Percentiles rank a stretch among this genome's conserved stretches.
Evolutionary conservation across 1,139 yeast species (phyloP).

Genomic region (Geotrichum citri-aurantii): DNA sequence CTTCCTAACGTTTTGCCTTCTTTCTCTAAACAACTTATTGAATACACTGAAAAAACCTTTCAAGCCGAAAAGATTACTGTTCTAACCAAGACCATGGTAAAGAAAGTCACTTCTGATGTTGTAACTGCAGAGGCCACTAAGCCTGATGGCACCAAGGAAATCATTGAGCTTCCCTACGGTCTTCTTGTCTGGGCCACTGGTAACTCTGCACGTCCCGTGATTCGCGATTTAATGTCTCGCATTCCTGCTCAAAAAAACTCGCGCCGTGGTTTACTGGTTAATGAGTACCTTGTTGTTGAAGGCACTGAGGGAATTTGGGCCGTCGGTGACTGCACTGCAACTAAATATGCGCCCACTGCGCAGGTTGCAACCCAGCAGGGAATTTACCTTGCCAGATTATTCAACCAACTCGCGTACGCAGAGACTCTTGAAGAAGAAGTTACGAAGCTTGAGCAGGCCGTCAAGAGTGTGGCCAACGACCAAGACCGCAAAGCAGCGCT

Average conservation of each 20-base stretch:
- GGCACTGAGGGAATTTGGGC: conserved; percentile 85
- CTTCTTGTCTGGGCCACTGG: conserved; percentile 97
- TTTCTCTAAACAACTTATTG: conserved; percentile 78
- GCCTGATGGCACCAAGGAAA: conserved; percentile 55
- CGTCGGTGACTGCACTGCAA: conserved; percentile 87
- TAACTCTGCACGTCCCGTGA: conserved; percentile 79
- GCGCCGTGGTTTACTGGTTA: conserved; percentile 81
- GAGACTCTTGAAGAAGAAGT: conserved; percentile 51
- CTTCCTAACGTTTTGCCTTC: conserved; percentile 84
- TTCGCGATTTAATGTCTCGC: conserved; percentile 59
- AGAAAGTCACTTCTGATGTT: conserved; percentile 64
- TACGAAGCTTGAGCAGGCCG: conserved; percentile 38
- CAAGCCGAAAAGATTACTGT: conserved; percentile 72
- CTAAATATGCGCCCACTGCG: conserved; percentile 91
- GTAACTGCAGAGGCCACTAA: conserved; percentile 68
- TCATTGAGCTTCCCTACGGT: conserved; percentile 76
- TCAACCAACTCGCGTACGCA: conserved; percentile 63
- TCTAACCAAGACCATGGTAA: conserved; percentile 80
- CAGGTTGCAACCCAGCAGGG: conserved; percentile 98
- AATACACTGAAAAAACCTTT: conserved; percentile 78
- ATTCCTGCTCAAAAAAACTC: conserved; percentile 81
- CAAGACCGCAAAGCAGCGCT: conserved; percentile 34
- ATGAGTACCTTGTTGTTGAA: conserved; percentile 74
- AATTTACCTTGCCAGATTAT: conserved; percentile 65
- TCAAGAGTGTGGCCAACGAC: conserved; percentile 33